These are phyloP conservation scores for Barnettozyma pratensis DNA, from an alignment of 805 yeast species.

Conservation along the genomic window DNA sequence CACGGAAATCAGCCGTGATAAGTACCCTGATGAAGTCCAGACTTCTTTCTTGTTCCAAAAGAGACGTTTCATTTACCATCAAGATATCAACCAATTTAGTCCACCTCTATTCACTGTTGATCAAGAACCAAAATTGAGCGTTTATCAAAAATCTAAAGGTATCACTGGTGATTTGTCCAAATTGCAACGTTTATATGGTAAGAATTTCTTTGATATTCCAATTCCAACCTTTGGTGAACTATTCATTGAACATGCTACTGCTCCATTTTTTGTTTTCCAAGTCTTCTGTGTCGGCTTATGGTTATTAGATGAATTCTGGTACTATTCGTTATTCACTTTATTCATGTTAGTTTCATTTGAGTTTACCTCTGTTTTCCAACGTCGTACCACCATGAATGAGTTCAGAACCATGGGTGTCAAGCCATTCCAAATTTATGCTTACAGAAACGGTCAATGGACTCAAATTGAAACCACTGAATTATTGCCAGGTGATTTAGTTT, in stretches of 20 bases:
- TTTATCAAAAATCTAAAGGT: constrained; percentile 54
- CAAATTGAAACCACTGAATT: constrained; percentile 66
- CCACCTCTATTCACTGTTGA: constrained; percentile 76
- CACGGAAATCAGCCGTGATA: constrained; percentile 50
- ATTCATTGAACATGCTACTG: constrained; percentile 96
- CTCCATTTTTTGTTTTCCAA: constrained; percentile 97
- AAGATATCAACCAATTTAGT: constrained; percentile 48
- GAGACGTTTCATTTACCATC: constrained; percentile 76
- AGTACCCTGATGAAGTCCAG: constrained; percentile 56
- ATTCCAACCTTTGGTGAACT: constrained; percentile 86
- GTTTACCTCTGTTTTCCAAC: constrained; percentile 90
- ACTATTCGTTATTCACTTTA: constrained; percentile 83
- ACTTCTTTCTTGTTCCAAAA: constrained; percentile 82
- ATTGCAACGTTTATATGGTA: constrained; percentile 62
- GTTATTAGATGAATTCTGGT: constrained; percentile 97
- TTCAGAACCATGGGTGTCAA: constrained; percentile 96
- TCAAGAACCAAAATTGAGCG: constrained; percentile 48
- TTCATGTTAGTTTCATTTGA: constrained; percentile 93
- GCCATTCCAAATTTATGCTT: constrained; percentile 75
- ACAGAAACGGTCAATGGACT: constrained; percentile 67
- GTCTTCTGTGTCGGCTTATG: constrained; percentile 92
- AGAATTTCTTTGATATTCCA: constrained; percentile 89
- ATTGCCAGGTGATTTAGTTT: constrained; percentile 88
- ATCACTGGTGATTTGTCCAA: constrained; percentile 46
- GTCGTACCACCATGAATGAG: constrained; percentile 90